Evolutionary conservation across 2,329 filamentous ascomycete species (phyloP), one percentile per base, ranked within the genome.

Genomic region (Acrodontium crateriforme): DNA sequence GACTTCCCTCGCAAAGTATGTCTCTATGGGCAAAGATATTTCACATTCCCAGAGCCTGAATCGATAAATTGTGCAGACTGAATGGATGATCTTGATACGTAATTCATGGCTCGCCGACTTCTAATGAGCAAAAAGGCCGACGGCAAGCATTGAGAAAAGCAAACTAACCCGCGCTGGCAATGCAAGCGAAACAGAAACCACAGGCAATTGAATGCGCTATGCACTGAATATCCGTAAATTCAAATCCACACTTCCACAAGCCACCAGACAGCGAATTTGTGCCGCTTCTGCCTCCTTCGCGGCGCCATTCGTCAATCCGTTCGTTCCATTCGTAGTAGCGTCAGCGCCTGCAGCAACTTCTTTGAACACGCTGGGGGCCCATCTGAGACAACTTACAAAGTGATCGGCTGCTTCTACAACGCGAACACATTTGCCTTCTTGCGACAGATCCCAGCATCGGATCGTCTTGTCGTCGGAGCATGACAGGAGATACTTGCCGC

Each of bases 391-490:
- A 35, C 72, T 84, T 27, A 94, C 71, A 46, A 95, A 94, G 49
- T 84, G 83, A 4, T 69, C 74, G 0, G 74, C 74, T 37, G 83
- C 80, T 19, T 67, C 65, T 10, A 95, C 60, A 1, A 73, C 75
- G 55, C 87, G 87, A 41, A 93, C 83, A 44, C 83, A 87, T 47
- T 84, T 85, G 22, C 81, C 82, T 52, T 92, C 84, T 50, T 95
- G 87, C 15, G 70, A 69, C 15, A 95, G 61, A 58, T 95, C 87
- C 87, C 87, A 95, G 60, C 85, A 94, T 30, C 85, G 69, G 34
- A 95, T 65, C 4, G 82, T 85, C 60, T 89, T 92, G 59, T 95
- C 87, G 51, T 95, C 87, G 10, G 78, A 71, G 12, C 79, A 81
- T 5, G 78, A 85, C 5, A 95, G 59, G 2, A 95, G 66, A 46